Conservation (phyloP, 2,329 filamentous ascomycete species). For the Clonostachys rosea region DNA sequence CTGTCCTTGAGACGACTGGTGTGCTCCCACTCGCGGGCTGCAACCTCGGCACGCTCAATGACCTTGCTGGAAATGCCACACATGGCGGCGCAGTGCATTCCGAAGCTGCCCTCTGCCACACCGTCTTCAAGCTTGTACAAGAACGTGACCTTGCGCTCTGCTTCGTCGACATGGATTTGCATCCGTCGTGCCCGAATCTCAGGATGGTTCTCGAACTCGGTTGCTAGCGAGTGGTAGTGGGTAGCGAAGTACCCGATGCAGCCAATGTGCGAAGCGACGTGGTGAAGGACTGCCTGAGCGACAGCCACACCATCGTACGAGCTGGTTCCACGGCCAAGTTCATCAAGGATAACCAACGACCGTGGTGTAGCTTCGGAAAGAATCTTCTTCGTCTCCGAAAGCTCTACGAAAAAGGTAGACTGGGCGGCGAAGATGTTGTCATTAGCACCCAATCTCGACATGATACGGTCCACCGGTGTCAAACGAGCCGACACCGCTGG, state of each 20-base stretch:
- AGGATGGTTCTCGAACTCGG: constrained; percentile 85
- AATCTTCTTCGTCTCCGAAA: constrained; percentile 98
- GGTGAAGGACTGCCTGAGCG: constrained; percentile 94
- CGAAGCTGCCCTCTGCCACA: constrained; percentile 93
- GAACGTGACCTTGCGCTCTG: constrained; percentile 84
- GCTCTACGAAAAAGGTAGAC: constrained; percentile 96
- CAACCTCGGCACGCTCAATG: constrained; percentile 81
- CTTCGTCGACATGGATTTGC: constrained; percentile 90
- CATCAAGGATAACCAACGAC: constrained; percentile 93
- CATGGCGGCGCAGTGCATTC: constrained; percentile 99
- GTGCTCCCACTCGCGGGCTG: constrained; percentile 91
- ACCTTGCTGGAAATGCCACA: constrained; percentile 84
- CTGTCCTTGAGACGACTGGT: constrained; percentile 87
- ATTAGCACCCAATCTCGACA: constrained; percentile 95
- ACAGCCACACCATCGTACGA: constrained; percentile 97
- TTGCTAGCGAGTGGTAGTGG: constrained; percentile 90
- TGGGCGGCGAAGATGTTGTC: constrained; percentile 99
- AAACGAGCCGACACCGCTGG: constrained; percentile 78
- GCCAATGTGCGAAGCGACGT: constrained; percentile 88
- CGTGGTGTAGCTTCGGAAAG: constrained; percentile 88
- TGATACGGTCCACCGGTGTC: constrained; percentile 93
- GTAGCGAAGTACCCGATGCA: constrained; percentile 97
- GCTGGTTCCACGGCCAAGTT: constrained; percentile 89
- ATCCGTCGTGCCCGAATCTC: constrained; percentile 85
- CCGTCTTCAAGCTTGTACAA: constrained; percentile 91